Conservation (phyloP, 2,329 filamentous ascomycete genomes). For the Cytospora paraplurivora region DNA sequence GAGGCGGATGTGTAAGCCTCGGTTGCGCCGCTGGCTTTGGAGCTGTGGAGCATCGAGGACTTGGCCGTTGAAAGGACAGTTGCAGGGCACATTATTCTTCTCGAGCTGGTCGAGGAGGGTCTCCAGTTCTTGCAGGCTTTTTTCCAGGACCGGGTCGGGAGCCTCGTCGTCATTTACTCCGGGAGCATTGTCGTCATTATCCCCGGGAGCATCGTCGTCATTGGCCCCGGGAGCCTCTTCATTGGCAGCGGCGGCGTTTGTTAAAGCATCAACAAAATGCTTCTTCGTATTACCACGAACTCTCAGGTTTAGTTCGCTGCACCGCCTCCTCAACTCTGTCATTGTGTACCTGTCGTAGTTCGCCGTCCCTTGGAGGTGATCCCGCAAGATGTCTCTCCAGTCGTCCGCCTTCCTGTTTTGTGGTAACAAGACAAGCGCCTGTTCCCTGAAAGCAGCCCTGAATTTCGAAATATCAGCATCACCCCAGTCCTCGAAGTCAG, state of each 20-base stretch:
- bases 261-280: neutral
- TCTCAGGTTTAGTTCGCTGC: neutral
- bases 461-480: neutral
- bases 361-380: neutral
- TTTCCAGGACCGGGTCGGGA: neutral
- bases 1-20: neutral
- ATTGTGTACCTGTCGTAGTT: neutral
- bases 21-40: neutral
- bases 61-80: constrained; percentile 16
- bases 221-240: too few species aligned
- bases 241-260: neutral
- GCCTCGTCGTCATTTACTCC: neutral
- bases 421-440: neutral
- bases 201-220: too few species aligned
- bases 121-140: neutral
- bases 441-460: neutral
- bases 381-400: neutral
- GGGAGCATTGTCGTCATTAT: too few species aligned
- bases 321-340: neutral
- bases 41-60: neutral
- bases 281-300: neutral
- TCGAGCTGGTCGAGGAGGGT: neutral
- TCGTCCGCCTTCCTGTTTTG: neutral
- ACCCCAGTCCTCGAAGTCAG: neutral
- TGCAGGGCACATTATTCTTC: constrained; percentile 1